Percentiles rank a stretch among this genome's conserved stretches.
phyloP scores from a whole-genome alignment of 768 basidiomycete species.

The Russula dissimulans region DNA sequence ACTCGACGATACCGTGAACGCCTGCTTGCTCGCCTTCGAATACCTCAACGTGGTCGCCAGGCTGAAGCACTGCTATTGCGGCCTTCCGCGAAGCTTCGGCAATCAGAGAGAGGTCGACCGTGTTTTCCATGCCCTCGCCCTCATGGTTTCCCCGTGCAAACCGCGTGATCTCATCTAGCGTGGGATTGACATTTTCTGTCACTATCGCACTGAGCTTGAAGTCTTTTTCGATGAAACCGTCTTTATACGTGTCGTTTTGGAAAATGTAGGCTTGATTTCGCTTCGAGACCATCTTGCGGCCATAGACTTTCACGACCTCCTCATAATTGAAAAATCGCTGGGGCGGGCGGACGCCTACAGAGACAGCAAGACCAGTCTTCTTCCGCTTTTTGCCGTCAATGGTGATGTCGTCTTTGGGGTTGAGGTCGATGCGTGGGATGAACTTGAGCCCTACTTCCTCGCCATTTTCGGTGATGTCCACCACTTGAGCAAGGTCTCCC shows the following conservation, averaged over 20 bases:
- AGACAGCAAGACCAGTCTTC: constrained; percentile 42
- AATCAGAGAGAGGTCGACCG: constrained; percentile 84
- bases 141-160: constrained; percentile 75
- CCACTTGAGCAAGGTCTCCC: constrained; percentile 90
- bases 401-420: constrained; percentile 70
- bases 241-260: constrained; percentile 86
- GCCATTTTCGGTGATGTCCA: constrained; percentile 88
- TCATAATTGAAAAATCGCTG: constrained; percentile 92
- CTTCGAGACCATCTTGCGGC: constrained; percentile 64
- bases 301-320: constrained; percentile 81
- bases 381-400: constrained; percentile 71
- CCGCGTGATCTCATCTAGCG: constrained; percentile 90
- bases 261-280: constrained; percentile 75
- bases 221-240: constrained; percentile 96
- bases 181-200: constrained; percentile 87
- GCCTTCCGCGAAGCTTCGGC: constrained; percentile 88
- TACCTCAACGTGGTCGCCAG: constrained; percentile 95
- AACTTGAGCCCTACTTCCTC: constrained; percentile 91
- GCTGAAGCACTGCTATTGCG: constrained; percentile 90
- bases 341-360: constrained; percentile 64
- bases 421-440: constrained; percentile 95
- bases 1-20: constrained; percentile 85
- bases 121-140: constrained; percentile 45
- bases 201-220: constrained; percentile 72
- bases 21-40: constrained; percentile 96